Conservation (phyloP, 1,284 basidiomycete genomes). For the Sanghuangporus baumii region DNA sequence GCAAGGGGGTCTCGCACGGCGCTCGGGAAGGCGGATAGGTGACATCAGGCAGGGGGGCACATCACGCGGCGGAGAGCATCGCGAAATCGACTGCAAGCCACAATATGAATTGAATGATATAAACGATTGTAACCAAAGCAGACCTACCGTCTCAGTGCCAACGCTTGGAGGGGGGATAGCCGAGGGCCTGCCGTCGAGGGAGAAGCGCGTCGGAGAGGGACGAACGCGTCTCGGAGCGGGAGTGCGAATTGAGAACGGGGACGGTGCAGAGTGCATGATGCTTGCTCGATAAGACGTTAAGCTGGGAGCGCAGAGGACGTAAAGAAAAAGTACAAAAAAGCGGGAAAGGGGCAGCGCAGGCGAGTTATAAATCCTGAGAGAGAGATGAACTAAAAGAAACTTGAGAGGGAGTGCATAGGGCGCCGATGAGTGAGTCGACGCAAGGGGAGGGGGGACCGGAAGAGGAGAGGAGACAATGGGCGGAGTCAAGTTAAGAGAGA, state of each 20-base stretch:
- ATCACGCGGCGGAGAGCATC: constrained; percentile 6
- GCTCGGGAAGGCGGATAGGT: constrained; percentile 23
- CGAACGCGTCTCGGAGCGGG: constrained; percentile 30
- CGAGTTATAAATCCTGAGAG: constrained; percentile 10
- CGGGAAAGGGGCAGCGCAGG: background rate
- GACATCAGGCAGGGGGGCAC: constrained; percentile 26
- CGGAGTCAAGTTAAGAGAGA: constrained; percentile 5
- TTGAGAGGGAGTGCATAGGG: constrained; percentile 4
- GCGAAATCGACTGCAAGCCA: constrained; percentile 1
- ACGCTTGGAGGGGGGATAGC: constrained; percentile 5
- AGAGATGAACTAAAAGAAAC: constrained; percentile 10
- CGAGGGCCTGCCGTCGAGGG: constrained; percentile 20
- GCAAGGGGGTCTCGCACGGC: constrained; percentile 10
- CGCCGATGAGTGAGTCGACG: constrained; percentile 3
- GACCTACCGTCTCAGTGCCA: constrained; percentile 2
- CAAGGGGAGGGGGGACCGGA: background rate
- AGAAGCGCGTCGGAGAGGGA: constrained; percentile 24
- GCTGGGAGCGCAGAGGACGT: constrained; percentile 1
- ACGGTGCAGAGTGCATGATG: constrained; percentile 14
- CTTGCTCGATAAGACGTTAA: constrained; percentile 6
- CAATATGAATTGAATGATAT: background rate
- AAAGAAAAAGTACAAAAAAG: constrained; percentile 13
- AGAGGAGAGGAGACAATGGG: constrained; percentile 8
- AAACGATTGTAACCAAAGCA: background rate
- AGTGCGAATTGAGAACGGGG: constrained; percentile 19